Evolutionary conservation across 192 early-diverging fungal species (phyloP).

Genomic region (Coemansia sp.): DNA sequence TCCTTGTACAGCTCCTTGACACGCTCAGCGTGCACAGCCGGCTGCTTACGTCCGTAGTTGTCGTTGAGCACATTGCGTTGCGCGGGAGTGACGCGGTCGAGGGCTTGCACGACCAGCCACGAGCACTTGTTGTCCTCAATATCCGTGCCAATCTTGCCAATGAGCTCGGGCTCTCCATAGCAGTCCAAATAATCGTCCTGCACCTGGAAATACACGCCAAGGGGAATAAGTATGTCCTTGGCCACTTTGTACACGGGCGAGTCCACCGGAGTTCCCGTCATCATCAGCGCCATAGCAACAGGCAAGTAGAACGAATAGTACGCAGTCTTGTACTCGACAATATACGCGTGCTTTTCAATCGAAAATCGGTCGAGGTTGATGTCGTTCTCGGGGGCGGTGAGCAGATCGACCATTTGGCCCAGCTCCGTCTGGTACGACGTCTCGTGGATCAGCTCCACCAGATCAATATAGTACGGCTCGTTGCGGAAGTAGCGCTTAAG

Average conservation of each 20-base stretch:
- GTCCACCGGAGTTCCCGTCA: conserved; percentile 77
- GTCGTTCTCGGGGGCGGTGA: conserved; percentile 96
- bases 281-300: conserved; percentile 88
- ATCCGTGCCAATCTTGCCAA: conserved; percentile 99
- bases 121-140: conserved; percentile 99
- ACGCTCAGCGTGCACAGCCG: conserved; percentile 66
- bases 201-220: conserved; percentile 98
- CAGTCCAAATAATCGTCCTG: conserved; percentile 99
- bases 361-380: conserved; percentile 91
- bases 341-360: conserved; percentile 88
- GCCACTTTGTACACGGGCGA: conserved; percentile 80
- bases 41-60: conserved; percentile 88
- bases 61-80: conserved; percentile 86
- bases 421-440: conserved; percentile 95
- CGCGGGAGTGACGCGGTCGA: conserved; percentile 70
- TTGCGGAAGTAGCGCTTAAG: conserved; percentile 92
- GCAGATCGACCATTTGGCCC: conserved; percentile 95
- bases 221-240: conserved; percentile 81
- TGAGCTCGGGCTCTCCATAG: conserved; percentile 83
- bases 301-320: conserved; percentile 99
- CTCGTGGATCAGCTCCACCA: conserved; percentile 95
- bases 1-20: conserved; percentile 86
- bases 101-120: conserved; percentile 95
- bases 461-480: conserved; percentile 83
- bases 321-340: conserved; percentile 97